Evolutionary conservation across 2,329 filamentous ascomycete genomes (phyloP), one percentile per base, ranked within the genome.

Genomic region (Simplicillium sp.): DNA sequence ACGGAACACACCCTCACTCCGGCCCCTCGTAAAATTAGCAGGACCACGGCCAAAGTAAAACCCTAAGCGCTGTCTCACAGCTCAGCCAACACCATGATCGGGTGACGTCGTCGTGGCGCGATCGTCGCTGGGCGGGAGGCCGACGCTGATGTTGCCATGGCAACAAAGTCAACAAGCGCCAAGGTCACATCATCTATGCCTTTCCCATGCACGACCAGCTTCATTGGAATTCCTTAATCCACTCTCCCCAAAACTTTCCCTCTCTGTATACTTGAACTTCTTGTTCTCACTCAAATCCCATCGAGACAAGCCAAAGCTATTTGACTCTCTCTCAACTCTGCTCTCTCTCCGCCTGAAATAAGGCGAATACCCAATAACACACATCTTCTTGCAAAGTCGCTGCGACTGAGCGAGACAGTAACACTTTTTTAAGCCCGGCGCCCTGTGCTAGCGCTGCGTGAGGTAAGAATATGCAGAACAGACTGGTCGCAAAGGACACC

Each of bases 391-490:
- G 51, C 50, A 54, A 62, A 62, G 62, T 66, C 67, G 54, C 55
- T 48, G 56, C 61, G 64, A 67, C 68, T 75, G 71, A 71, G 64
- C 56, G 66, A 65, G 55, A 68, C 58, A 47, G 37, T 33, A 55
- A 57, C 54, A 45, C 50, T 54, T 58, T 48, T 49, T 57, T 54
- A 67, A 72, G 80, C 82, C 84, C 82, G 82, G 82, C 82, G 78
- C 75, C 73, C 77, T 80, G 79, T 65, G 81, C 80, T 85, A 83
- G 81, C 80, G 75, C 80, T 87, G 82, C 81, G 82, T 81, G 82
- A 88, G 82, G 84, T 87, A 62, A 52, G 67, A 36, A 16, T 18
- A 35, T 28, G 20, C n/a, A 17, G 40, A 36, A 28, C 34, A 36
- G 25, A 28, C 29, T 37, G 17, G 29, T 13, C 15, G 34, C 14